Evolutionary conservation across 306 rosid genomes (phyloP).

Genomic region (Acmispon strigosus): DNA sequence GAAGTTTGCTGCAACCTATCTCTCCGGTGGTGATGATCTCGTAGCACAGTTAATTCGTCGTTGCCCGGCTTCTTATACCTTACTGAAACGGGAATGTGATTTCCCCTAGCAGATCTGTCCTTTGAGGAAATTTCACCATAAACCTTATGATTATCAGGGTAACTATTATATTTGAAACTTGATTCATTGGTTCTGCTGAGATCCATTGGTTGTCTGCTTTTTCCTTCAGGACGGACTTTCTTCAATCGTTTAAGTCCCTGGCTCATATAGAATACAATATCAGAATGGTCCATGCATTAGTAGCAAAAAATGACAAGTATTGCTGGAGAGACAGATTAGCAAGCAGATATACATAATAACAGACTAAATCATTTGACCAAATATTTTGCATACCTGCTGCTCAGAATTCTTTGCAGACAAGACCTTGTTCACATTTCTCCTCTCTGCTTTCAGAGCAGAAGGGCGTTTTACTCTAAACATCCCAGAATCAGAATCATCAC

Average conservation of each 20-base stretch:
- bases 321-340: background rate
- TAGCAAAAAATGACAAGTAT: background rate
- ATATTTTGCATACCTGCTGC: slow-evolving; percentile 53
- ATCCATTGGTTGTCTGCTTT: slow-evolving; percentile 33
- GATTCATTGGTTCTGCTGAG: slow-evolving; percentile 46
- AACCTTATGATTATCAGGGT: slow-evolving; percentile 33
- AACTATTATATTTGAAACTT: slow-evolving; percentile 31
- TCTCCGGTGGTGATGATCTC: slow-evolving; percentile 55
- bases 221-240: slow-evolving; percentile 56
- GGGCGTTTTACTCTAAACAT: slow-evolving; percentile 93
- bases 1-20: slow-evolving; percentile 42
- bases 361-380: background rate
- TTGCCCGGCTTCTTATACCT: slow-evolving; percentile 54
- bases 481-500: slow-evolving; percentile 80
- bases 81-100: slow-evolving; percentile 51
- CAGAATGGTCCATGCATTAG: background rate
- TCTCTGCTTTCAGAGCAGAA: slow-evolving; percentile 66
- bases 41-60: slow-evolving; percentile 51
- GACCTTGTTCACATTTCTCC: slow-evolving; percentile 35
- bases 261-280: slow-evolving; percentile 12
- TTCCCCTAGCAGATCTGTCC: slow-evolving; percentile 48
- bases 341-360: background rate
- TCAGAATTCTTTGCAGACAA: slow-evolving; percentile 37
- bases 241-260: slow-evolving; percentile 81
- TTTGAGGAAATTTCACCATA: slow-evolving; percentile 30